Percentiles rank a stretch among this genome's conserved stretches.
Conservation (phyloP, 2,329 filamentous ascomycete species). For the Aspergillus sp. region DNA sequence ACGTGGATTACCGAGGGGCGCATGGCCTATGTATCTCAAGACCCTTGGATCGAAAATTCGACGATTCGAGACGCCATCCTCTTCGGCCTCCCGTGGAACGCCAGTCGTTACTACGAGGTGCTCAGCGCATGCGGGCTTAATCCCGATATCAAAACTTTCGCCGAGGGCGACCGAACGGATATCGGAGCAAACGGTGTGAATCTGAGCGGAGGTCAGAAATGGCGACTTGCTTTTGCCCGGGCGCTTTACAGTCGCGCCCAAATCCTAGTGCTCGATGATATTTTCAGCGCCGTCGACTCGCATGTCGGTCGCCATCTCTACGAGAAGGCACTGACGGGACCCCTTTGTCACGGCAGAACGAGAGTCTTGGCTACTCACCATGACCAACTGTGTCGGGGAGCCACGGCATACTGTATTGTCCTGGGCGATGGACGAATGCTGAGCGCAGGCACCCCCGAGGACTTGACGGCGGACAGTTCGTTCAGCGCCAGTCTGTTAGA, state of each 20-base stretch:
- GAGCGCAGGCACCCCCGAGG: not conserved
- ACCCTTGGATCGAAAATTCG: slow-evolving; percentile 79
- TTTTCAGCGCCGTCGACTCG: slow-evolving; percentile 75
- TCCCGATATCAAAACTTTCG: slow-evolving; percentile 71
- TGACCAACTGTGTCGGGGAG: slow-evolving; percentile 58
- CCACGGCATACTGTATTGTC: slow-evolving; percentile 4
- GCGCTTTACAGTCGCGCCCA: slow-evolving; percentile 74
- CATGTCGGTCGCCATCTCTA: slow-evolving; percentile 75
- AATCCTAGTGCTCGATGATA: slow-evolving; percentile 74
- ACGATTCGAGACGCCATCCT: slow-evolving; percentile 74
- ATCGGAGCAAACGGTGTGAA: slow-evolving; percentile 81
- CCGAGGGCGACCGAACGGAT: slow-evolving; percentile 72
- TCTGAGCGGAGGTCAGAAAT: slow-evolving; percentile 76
- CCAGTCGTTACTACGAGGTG: slow-evolving; percentile 66
- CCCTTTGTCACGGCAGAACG: slow-evolving; percentile 67
- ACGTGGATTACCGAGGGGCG: slow-evolving; percentile 70
- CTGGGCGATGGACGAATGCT: slow-evolving; percentile 8
- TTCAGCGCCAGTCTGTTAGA: not conserved
- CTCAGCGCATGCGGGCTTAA: slow-evolving; percentile 68
- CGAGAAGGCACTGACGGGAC: slow-evolving; percentile 70
- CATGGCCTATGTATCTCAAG: slow-evolving; percentile 72
- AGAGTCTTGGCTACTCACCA: slow-evolving; percentile 78
- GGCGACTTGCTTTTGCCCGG: slow-evolving; percentile 73
- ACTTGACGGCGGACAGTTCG: not conserved
- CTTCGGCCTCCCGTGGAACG: slow-evolving; percentile 68